Percentiles rank a stretch among this genome's conserved stretches.
These are phyloP conservation scores for Daldinia sp. DNA, from an alignment of 2,329 filamentous ascomycete species.

Conservation along the genomic window DNA sequence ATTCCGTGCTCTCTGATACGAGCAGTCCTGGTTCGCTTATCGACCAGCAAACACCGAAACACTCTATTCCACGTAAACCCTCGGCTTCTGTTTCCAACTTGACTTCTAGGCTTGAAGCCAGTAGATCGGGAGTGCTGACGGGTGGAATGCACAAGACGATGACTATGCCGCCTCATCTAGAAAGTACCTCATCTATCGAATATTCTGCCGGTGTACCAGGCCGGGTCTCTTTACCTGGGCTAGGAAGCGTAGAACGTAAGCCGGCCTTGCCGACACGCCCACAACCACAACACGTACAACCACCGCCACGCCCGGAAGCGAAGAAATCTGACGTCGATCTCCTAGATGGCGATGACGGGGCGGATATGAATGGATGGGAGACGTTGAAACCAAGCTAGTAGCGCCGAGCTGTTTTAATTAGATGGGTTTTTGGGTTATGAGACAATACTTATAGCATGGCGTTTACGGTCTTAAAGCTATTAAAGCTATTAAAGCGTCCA, in stretches of 20 bases:
- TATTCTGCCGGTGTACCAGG: constrained; percentile 3
- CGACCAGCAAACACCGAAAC: constrained; percentile 38
- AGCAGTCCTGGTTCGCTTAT: constrained; percentile 30
- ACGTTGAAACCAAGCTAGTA: constrained; percentile 59
- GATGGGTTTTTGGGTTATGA: constrained; percentile 1
- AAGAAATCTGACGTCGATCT: constrained; percentile 54
- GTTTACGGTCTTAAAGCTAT: constrained; percentile 17
- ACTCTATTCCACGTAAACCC: constrained; percentile 40
- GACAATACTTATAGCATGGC: constrained; percentile 23
- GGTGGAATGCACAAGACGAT: constrained; percentile 43
- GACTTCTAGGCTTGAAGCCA: constrained; percentile 44
- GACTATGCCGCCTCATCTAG: constrained; percentile 17
- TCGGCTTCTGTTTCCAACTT: constrained; percentile 44
- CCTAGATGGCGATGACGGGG: constrained; percentile 55
- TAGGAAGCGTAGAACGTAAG: constrained; percentile 43
- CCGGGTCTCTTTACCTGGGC: constrained; percentile 42
- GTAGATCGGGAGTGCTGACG: constrained; percentile 36
- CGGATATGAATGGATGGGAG: constrained; percentile 62
- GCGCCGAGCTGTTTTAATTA: not conserved
- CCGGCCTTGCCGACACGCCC: constrained; percentile 42
- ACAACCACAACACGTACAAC: constrained; percentile 41
- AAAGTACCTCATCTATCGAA: constrained; percentile 9
- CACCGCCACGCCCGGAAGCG: constrained; percentile 45
- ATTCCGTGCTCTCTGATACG: constrained; percentile 34
- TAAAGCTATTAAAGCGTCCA: not conserved